Evolutionary conservation across 805 yeast genomes (phyloP).

Genomic region (Ogataea thermomethanolica): DNA sequence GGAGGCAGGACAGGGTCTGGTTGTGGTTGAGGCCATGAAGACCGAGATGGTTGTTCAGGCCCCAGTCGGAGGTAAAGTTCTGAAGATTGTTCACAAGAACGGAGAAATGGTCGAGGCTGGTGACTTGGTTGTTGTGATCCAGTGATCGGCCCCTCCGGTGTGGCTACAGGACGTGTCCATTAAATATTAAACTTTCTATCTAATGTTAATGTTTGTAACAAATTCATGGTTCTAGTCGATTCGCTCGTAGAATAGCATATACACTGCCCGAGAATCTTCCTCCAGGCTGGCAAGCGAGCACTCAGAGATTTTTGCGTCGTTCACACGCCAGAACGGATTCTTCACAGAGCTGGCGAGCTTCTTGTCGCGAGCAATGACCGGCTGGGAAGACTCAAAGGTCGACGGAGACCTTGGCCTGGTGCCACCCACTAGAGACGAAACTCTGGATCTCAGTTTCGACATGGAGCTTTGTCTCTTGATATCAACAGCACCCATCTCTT

Average conservation of each 20-base stretch:
- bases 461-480: slow-evolving; percentile 14
- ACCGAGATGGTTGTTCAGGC: slow-evolving; percentile 91
- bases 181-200: background rate
- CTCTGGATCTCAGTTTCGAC: slow-evolving; percentile 20
- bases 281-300: slow-evolving; percentile 54
- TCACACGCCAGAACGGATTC: slow-evolving; percentile 79
- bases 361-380: slow-evolving; percentile 29
- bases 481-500: slow-evolving; percentile 1
- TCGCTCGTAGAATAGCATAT: slow-evolving; percentile 79
- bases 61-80: slow-evolving; percentile 65
- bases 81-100: slow-evolving; percentile 69
- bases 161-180: too few relatives aligned
- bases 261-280: slow-evolving; percentile 70
- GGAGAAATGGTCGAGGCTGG: slow-evolving; percentile 99
- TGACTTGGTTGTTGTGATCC: slow-evolving; percentile 80
- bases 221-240: slow-evolving; percentile 27
- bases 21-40: slow-evolving; percentile 97
- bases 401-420: slow-evolving; percentile 14
- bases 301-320: slow-evolving; percentile 72
- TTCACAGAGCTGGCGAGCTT: slow-evolving; percentile 53
- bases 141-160: background rate
- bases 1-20: slow-evolving; percentile 68
- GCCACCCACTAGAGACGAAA: slow-evolving; percentile 22
- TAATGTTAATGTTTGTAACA: background rate
- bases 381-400: slow-evolving; percentile 1